Evolutionary conservation across 1,139 yeast species (phyloP), one percentile per base, ranked within the genome.

Genomic region (Geotrichum phurueaensis): DNA sequence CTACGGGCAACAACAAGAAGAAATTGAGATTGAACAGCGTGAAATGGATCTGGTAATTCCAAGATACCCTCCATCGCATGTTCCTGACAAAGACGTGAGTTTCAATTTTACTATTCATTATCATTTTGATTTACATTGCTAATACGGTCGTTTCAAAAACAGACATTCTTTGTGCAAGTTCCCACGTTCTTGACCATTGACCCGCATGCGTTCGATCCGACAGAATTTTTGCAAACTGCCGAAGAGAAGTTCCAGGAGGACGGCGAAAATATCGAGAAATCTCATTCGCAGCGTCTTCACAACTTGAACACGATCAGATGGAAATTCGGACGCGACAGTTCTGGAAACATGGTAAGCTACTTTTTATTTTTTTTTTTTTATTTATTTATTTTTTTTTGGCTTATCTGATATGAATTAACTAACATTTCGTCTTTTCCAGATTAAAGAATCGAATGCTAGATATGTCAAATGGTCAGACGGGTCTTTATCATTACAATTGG

Each of bases 391-490:
- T n/a, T 36, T 13, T n/a, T 36, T 36, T 36, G 9, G 10, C 2
- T 27, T 27, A 27, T 27, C 6, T 36, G 18, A 10, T 13, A 36
- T 36, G 15, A 13, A 5, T 10, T 36, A 36, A 33, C 56, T 54
- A 45, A 54, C 56, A 25, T 27, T 9, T 4, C 10, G 12, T 12
- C 6, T 36, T 36, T 36, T 36, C 3, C 20, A 54, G 62, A 68
- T 70, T 68, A 89, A 89, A 69, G 96, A 91, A 72, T 87, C 96
- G 6, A 94, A 94, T 70, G 86, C 97, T 2, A 91, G 94, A 70
- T 85, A 92, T 62, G 82, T 94, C 36, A 87, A 89, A 72, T 94
- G 99, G 99, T 87, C 88, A 61, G 98, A 94, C 74, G 99, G 99
- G 0, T 80, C 89, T 4, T 74, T 86, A 65, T 90, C 97, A 1